phyloP scores from a whole-genome alignment of 192 early-diverging fungal genomes.

The Linnemannia exigua region DNA sequence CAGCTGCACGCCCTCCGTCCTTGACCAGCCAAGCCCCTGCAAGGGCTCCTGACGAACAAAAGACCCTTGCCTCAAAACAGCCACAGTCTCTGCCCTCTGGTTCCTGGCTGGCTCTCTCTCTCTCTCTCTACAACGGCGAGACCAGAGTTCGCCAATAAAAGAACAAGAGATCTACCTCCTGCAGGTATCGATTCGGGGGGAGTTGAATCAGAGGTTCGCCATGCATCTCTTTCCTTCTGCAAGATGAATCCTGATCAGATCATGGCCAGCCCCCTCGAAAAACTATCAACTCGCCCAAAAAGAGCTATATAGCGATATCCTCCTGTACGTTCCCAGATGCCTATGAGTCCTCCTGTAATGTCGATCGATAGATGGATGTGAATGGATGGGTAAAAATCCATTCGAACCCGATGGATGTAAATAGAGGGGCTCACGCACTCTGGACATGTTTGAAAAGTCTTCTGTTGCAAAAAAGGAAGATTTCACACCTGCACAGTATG shows the following conservation, averaged over 20 bases:
- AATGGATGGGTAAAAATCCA: constrained; percentile 6
- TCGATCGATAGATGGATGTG: constrained; percentile 12
- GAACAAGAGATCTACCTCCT: neutral
- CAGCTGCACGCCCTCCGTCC: neutral
- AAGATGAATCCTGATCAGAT: neutral
- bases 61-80: too few species aligned
- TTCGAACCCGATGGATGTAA: constrained; percentile 18
- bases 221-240: neutral
- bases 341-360: neutral
- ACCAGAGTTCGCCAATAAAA: neutral
- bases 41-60: too few species aligned
- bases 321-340: neutral
- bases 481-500: neutral
- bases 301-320: neutral
- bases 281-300: too few species aligned
- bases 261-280: neutral
- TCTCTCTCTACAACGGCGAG: neutral
- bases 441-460: constrained; percentile 50
- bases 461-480: constrained; percentile 39
- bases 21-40: too few species aligned
- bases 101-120: too few species aligned
- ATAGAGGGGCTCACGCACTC: constrained; percentile 41
- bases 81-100: neutral
- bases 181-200: neutral
- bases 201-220: constrained; percentile 3